Base-by-base conservation (phyloP, 257 asterid species). In the Ilex aquifolium region DNA sequence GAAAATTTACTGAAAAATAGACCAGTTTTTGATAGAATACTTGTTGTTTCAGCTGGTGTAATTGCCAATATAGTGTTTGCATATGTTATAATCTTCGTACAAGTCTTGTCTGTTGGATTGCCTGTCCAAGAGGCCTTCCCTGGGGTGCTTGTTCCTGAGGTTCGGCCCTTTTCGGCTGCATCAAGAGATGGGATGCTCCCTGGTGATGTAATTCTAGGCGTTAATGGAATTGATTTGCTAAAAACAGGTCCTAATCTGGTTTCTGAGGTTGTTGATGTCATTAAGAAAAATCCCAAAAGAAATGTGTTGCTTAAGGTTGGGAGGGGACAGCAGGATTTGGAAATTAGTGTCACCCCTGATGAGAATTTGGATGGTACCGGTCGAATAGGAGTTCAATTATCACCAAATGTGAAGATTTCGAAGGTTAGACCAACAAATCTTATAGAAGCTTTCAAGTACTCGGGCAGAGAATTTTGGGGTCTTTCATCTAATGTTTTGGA, bases 51-150 rank as follows among this genome's bases (percentile, higher is more conserved):
- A 65, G 94, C 99, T 75, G 99, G 99, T 21, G 99, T 93, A 59
- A 65, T 93, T 61, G 99, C 99, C 49, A 93, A 93, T 78, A 71
- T 85, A 49, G 52, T 90, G 1, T 93, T 90, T 73, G 99, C 97
- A 21, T 87, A 85, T 72, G 73, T 65, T 9, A 87, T 90, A 56
- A 82, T 93, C 70, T 85, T 83, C 71, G 70, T 75, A 9, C 99
- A 93, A 90, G 86, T 93, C 13, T 8, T 77, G 60, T 77, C 73
- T 67, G 99, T 93, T 78, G 99, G 99, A 69, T 81, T 93, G 81
- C 97, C 99, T 68, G 97, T 92, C 36, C 96, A 89, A 83, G 99
- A 92, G 74, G 74, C 97, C 42, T 93, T 85, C 6, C 97, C 97
- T 11, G 99, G 99, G 5, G 97, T 93, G 59, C 95, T 90, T 55